Conservation (phyloP, 2,329 filamentous ascomycete genomes). For the Sporothrix sp. region DNA sequence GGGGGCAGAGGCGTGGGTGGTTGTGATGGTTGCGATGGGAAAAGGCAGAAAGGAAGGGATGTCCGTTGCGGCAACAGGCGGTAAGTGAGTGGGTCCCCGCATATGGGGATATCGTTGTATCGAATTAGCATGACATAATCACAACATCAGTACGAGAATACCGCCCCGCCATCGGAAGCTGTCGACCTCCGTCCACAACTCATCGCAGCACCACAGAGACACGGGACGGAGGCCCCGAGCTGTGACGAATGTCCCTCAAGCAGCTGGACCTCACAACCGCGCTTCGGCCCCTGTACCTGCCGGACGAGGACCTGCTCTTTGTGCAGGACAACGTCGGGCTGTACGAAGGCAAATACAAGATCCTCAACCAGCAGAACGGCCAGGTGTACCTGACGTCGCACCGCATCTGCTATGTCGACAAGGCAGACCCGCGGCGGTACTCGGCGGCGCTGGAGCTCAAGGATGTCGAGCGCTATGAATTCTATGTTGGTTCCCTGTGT, state of each 20-base stretch:
- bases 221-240: constrained; percentile 22
- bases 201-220: background rate
- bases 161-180: constrained; percentile 6
- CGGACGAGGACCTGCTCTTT: constrained; percentile 90
- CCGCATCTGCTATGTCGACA: constrained; percentile 89
- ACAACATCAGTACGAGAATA: background rate
- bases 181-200: background rate
- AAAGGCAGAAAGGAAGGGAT: background rate
- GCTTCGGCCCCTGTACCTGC: constrained; percentile 80
- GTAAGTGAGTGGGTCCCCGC: background rate
- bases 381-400: constrained; percentile 96
- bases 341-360: constrained; percentile 98
- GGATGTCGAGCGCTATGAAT: constrained; percentile 82
- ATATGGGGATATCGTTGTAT: background rate
- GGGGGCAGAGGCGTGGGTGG: background rate
- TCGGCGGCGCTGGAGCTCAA: constrained; percentile 81
- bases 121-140: constrained; percentile 1
- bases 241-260: constrained; percentile 92
- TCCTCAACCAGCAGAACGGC: constrained; percentile 87
- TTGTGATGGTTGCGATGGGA: background rate
- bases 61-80: background rate
- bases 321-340: constrained; percentile 96
- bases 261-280: constrained; percentile 92
- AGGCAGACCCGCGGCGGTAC: constrained; percentile 71
- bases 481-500: constrained; percentile 52